Base-by-base conservation (phyloP, 331 rosid genomes). In the Acacia pycnantha region DNA sequence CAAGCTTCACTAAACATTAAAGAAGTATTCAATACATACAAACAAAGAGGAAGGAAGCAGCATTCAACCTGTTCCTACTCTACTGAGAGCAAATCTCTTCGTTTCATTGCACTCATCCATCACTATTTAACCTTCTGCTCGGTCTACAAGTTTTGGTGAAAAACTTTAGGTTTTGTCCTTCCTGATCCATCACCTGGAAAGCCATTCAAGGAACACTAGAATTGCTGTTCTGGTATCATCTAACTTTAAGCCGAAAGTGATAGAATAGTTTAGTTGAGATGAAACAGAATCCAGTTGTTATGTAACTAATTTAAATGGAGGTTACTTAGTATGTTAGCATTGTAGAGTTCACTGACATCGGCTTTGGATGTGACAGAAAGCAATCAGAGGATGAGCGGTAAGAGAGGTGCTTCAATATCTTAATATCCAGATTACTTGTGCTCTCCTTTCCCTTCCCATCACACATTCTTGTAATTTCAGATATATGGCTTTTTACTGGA, bases 401-500 rank as follows among this genome's bases (percentile, higher is more conserved):
- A 64, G 6, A 64, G 21, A 85, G 85, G 88, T 86, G 69, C 81
- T 86, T 83, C 77, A 70, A 22, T 77, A 31, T 80, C 81, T 54
- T 50, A 12, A 43, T 76, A 70, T 51, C 50, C 66, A 68, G 71
- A 35, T 61, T 46, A 27, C 33, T 67, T 51, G 74, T 29, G 37
- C 33, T 67, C 74, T 73, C 70, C 54, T 53, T 68, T 83, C 70
- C 21, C 46, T 83, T 29, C 48, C 51, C 46, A 33, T 31, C 27
- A 69, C 4, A 2, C 8, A 4, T 78, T 59, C 24, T 31, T 69
- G 72, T 84, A 84, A 59, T 84, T 73, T 41, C 74, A 88, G 91
- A 77, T 70, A 13, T 18, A n/a, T 26, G 82, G 90, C 85, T 83
- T 74, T 18, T 84, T 19, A 73, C 26, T 24, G 91, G 87, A 75